Evolutionary conservation across 2,329 filamentous ascomycete species (phyloP).

Genomic region (Aspergillus felis): DNA sequence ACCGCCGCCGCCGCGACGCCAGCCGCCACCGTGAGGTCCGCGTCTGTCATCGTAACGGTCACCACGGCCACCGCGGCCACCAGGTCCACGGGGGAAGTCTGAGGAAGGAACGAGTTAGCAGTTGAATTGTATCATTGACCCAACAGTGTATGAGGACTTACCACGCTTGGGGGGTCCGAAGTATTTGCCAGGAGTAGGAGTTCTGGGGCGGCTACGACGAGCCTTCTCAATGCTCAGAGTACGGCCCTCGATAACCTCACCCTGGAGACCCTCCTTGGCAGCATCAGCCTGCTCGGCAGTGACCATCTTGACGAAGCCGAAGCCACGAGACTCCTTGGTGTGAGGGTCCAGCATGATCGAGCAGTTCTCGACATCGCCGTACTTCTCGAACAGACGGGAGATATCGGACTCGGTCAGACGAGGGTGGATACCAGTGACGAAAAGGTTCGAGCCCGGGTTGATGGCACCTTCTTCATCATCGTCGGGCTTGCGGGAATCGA

Average conservation of each 20-base stretch:
- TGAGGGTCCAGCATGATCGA: conserved; percentile 99
- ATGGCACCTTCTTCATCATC: conserved; percentile 70
- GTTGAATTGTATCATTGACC: not conserved
- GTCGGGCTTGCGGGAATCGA: conserved; percentile 45
- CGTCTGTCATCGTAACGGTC: conserved; percentile 53
- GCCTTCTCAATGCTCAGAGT: conserved; percentile 99
- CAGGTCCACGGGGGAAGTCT: conserved; percentile 38
- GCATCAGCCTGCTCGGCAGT: conserved; percentile 93
- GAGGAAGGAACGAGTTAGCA: conserved; percentile 13
- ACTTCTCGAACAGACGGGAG: conserved; percentile 94
- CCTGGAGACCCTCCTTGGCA: conserved; percentile 92
- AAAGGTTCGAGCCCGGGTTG: conserved; percentile 96
- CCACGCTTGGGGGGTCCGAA: conserved; percentile 97
- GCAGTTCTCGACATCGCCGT: conserved; percentile 97
- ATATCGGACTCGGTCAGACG: conserved; percentile 86
- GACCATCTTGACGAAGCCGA: conserved; percentile 99
- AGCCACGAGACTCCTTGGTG: conserved; percentile 96
- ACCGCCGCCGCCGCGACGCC: conserved; percentile 41
- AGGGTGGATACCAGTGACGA: conserved; percentile 96
- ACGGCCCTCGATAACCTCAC: conserved; percentile 90
- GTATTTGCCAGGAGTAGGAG: conserved; percentile 97
- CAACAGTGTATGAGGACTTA: conserved; percentile 46
- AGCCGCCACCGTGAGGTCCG: conserved; percentile 48
- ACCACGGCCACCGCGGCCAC: conserved; percentile 40
- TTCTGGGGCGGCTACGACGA: conserved; percentile 87